Evolutionary conservation across 805 yeast species (phyloP).

Genomic region (Candida easanensis): DNA sequence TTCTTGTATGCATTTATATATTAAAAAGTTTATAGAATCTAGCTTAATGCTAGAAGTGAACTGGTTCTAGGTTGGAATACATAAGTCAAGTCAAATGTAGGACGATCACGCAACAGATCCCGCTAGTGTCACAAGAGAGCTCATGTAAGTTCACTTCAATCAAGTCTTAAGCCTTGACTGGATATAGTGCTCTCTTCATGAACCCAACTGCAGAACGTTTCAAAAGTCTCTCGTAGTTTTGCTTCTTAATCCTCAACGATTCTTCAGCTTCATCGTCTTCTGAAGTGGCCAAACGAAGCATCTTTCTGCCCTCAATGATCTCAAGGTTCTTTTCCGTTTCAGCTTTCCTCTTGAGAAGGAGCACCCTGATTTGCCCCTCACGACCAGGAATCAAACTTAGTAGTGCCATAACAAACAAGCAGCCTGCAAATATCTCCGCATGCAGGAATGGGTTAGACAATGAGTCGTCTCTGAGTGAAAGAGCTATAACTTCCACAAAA

Average conservation of each 20-base stretch:
- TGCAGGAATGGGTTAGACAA: conserved; percentile 45
- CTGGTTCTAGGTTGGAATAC: too few relatives aligned
- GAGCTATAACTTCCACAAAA: conserved; percentile 55
- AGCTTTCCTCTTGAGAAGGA: conserved; percentile 19
- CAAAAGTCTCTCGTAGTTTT: conserved; percentile 12
- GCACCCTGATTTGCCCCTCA: conserved; percentile 44
- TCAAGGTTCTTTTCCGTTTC: conserved; percentile 3
- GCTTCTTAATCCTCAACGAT: neutral
- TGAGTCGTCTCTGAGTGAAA: conserved; percentile 36
- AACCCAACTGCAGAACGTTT: conserved; percentile 3
- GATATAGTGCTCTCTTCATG: conserved; percentile 15
- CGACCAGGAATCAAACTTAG: conserved; percentile 44
- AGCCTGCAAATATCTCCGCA: conserved; percentile 59
- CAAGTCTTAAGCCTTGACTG: conserved; percentile 14
- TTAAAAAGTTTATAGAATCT: too few relatives aligned
- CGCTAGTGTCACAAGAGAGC: too few relatives aligned
- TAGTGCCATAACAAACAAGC: conserved; percentile 40
- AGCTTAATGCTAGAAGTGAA: too few relatives aligned
- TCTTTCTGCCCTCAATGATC: conserved; percentile 1
- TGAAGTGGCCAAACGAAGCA: neutral
- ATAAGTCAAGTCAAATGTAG: too few relatives aligned
- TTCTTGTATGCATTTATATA: too few relatives aligned
- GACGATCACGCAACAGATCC: too few relatives aligned
- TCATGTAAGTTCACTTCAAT: too few relatives aligned
- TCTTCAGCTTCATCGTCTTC: conserved; percentile 3